Conservation (phyloP, 768 basidiomycete genomes). For the Suillus weaverae region DNA sequence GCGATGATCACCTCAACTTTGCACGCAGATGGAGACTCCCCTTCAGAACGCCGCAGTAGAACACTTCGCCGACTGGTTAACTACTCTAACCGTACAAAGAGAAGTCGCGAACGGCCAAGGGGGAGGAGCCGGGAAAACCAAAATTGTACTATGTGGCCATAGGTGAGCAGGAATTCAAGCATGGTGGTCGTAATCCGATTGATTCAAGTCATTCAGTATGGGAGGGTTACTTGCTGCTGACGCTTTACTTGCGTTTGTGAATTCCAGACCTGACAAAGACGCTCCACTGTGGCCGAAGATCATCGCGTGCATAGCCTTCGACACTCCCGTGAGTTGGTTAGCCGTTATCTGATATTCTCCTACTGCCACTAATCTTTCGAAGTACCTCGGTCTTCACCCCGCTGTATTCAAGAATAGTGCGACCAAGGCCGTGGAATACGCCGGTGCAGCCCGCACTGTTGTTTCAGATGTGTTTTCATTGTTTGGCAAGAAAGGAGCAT, state of each 20-base stretch:
- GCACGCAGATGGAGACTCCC: slow-evolving; percentile 6
- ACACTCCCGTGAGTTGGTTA: slow-evolving; percentile 77
- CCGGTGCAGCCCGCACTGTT: slow-evolving; percentile 61
- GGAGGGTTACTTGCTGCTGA: slow-evolving; percentile 90
- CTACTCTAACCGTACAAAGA: slow-evolving; percentile 80
- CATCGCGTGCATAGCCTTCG: slow-evolving; percentile 81
- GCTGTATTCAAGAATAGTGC: slow-evolving; percentile 82
- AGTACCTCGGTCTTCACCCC: slow-evolving; percentile 91
- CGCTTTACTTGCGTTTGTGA: slow-evolving; percentile 69
- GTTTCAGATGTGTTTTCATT: slow-evolving; percentile 62
- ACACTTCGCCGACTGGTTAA: slow-evolving; percentile 90
- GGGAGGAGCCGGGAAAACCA: slow-evolving; percentile 70
- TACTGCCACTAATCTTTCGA: slow-evolving; percentile 6
- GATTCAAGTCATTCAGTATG: slow-evolving; percentile 59
- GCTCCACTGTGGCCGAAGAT: slow-evolving; percentile 88
- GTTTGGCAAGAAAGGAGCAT: slow-evolving; percentile 46
- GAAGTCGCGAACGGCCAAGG: slow-evolving; percentile 78
- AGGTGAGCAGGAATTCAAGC: slow-evolving; percentile 46
- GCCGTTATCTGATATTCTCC: not conserved
- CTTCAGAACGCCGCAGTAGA: slow-evolving; percentile 75
- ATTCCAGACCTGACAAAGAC: slow-evolving; percentile 59
- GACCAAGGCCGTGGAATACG: slow-evolving; percentile 71
- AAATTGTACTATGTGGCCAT: slow-evolving; percentile 87
- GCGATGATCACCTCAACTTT: slow-evolving; percentile 25
- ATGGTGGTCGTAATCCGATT: not conserved